Base-by-base conservation (phyloP, 345 rosid genomes). In the Nephelium lappaceum region DNA sequence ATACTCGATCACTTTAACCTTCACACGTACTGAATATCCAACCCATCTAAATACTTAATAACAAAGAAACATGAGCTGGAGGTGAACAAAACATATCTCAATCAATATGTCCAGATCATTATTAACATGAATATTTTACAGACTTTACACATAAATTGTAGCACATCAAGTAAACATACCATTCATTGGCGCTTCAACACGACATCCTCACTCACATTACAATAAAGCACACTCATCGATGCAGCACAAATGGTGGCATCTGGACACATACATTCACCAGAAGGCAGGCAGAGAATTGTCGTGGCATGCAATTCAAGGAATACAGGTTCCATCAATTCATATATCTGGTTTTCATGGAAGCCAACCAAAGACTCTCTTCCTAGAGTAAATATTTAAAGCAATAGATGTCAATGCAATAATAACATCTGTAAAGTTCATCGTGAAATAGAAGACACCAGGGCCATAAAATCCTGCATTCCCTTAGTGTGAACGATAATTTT, bases 211-310 rank as follows among this genome's bases (percentile, higher is more conserved):
- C 87, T 87, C 77, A 86, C 89, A 77, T 94, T 88, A 77, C 94
- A 90, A 90, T 92, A 91, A 45, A 95, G 96, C 7, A 97, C 95
- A 80, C 98, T 95, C 97, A 91, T 93, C 71, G 93, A 80, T 49
- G 97, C 81, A 78, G 99, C 82, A 78, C 97, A 95, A 74, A 92
- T 86, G 69, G 93, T 86, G 61, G 97, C 93, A 83, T 95, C 97
- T 77, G 98, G 99, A 80, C 76, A 86, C 88, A 95, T 73, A 85
- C 93, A 88, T 90, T 95, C 97, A 81, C 98, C 98, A 74, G 97
- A 91, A 86, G 99, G 96, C 77, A 91, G 79, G 84, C 97, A 92
- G 83, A 95, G 95, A 92, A 90, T 87, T 62, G 98, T 91, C 78
- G 91, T 90, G 75, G 97, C 92, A 80, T 89, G 99, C 88, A 95